A percentile compares a stretch with the other conserved stretches of the same genome.
phyloP scores from a whole-genome alignment of 495 filamentous ascomycete genomes.

The Aspergillus leporis region DNA sequence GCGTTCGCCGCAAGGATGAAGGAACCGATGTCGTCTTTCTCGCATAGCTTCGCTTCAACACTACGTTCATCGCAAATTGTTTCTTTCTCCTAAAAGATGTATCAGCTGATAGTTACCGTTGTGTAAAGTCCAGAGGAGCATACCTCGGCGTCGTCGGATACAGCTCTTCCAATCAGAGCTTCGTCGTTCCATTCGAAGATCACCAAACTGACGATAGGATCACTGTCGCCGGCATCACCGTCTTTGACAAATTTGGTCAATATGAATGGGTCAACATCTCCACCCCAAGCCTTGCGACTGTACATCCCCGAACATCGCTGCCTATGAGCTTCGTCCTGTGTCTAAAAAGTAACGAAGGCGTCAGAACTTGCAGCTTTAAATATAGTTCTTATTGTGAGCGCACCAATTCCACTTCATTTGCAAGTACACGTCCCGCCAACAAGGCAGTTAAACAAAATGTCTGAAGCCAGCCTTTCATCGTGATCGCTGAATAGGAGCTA shows the following conservation, averaged over 20 bases:
- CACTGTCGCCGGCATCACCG: conserved; percentile 52
- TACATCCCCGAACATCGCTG: conserved; percentile 99
- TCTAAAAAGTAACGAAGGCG: conserved; percentile 43
- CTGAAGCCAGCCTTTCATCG: conserved; percentile 57
- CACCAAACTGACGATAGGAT: conserved; percentile 79
- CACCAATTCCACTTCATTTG: conserved; percentile 65
- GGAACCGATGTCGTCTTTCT: conserved; percentile 71
- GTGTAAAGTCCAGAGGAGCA: conserved; percentile 3
- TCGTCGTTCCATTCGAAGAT: conserved; percentile 95
- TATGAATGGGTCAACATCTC: conserved; percentile 85
- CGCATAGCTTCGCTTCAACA: conserved; percentile 70
- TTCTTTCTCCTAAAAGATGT: conserved; percentile 51
- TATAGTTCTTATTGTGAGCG: conserved; percentile 23
- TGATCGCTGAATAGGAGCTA: conserved; percentile 33
- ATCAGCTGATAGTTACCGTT: conserved; percentile 15
- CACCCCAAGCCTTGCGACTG: conserved; percentile 85
- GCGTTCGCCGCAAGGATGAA: conserved; percentile 80
- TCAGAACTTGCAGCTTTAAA: conserved; percentile 16
- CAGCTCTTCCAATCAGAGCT: conserved; percentile 64
- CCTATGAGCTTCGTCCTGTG: conserved; percentile 71
- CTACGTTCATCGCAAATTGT: conserved; percentile 73
- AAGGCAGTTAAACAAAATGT: conserved; percentile 50
- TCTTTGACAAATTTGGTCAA: conserved; percentile 73
- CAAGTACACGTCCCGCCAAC: conserved; percentile 54
- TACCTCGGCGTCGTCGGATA: conserved; percentile 38